Evolutionary conservation across 2,329 filamentous ascomycete genomes (phyloP), one percentile per base, ranked within the genome.

Genomic region (Alternaria panax): DNA sequence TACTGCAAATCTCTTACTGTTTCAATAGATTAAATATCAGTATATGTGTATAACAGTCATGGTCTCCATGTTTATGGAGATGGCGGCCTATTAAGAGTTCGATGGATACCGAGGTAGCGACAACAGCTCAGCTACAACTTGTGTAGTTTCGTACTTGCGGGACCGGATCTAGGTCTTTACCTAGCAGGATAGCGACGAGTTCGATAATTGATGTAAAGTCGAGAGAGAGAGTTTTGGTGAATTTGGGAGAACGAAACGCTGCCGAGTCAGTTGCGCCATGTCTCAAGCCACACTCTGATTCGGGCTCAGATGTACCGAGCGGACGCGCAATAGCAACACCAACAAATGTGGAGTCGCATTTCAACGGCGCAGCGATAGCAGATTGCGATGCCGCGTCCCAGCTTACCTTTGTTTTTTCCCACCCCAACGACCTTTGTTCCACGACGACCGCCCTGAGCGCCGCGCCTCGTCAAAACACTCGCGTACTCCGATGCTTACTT

Each of bases 311-410:
- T 55, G 38, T 25, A 40, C 51, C 56, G 56, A 59, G 12, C 18
- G 12, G 47, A 57, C 43, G 56, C 51, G 51, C 51, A 54, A 54
- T 48, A 48, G 34, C 51, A 59, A 59, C 56, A 59, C 45, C 56
- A 59, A 55, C 42, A 48, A 55, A 55, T 59, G 56, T 59, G 56
- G 51, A 59, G 56, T 55, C 36, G 38, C 42, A 45, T 34, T 46
- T 40, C 51, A 46, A 59, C 51, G 51, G 56, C 38, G 28, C 56
- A 59, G 47, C 51, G 25, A 20, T 16, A 30, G 30, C 36, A 30
- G 51, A 59, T 55, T 11, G 51, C 20, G 16, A 55, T 59, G 42
- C 40, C 51, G 43, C 30, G 11, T 38, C 24, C 38, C 30, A 28
- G 27, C 18, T 41, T 27, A 16, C 36, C 22, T 16, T 40, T 36